phyloP scores from a whole-genome alignment of 78 protist species.

The Dictyostelium capitatum region DNA sequence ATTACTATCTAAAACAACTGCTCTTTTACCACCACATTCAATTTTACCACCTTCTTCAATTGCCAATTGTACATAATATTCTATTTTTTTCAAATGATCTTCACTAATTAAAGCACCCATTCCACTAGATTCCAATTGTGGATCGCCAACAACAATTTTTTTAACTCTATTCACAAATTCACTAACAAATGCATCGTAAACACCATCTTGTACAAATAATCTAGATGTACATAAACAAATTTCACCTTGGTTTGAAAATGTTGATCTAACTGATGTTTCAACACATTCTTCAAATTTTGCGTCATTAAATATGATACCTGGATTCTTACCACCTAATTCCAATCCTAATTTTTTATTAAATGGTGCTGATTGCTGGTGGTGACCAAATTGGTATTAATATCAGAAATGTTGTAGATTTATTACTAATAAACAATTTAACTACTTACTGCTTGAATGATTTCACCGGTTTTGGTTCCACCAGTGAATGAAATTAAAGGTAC shows the following conservation, averaged over 20 bases:
- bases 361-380: conserved; percentile 73
- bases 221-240: conserved; percentile 95
- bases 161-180: conserved; percentile 64
- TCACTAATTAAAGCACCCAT: conserved; percentile 89
- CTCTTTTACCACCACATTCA: conserved; percentile 42
- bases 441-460: conserved; percentile 15
- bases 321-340: conserved; percentile 96
- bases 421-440: too few species aligned
- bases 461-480: conserved; percentile 94
- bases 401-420: too few species aligned
- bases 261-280: conserved; percentile 38
- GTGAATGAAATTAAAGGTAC: conserved; percentile 91
- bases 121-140: conserved; percentile 28
- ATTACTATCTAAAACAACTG: neutral
- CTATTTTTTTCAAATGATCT: conserved; percentile 86
- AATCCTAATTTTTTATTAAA: conserved; percentile 87
- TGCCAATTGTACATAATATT: conserved; percentile 84
- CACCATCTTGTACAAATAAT: conserved; percentile 82
- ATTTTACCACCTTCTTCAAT: conserved; percentile 88
- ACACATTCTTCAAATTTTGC: conserved; percentile 63
- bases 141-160: conserved; percentile 84
- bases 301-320: conserved; percentile 88
- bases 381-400: too few species aligned
- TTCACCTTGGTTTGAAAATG: conserved; percentile 84
- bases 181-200: conserved; percentile 87